These are phyloP conservation scores for Suillus bovinus DNA, from an alignment of 768 basidiomycete species.

Conservation along the genomic window DNA sequence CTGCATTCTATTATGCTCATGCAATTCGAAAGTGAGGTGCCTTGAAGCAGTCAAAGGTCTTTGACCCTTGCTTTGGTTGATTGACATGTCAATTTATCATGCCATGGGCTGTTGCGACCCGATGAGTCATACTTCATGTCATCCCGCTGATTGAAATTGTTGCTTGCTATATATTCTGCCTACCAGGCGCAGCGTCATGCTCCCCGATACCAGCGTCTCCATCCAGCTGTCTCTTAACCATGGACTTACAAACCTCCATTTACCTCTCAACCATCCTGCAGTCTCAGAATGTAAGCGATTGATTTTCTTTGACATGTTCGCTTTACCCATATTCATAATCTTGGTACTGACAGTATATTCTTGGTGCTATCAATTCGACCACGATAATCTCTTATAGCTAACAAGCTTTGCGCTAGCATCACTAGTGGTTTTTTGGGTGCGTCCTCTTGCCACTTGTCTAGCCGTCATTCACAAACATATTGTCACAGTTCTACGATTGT, in stretches of 20 bases:
- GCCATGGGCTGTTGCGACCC: neutral
- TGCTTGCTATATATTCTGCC: neutral
- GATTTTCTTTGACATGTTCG: neutral
- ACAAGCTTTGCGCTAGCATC: neutral
- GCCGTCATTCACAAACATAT: neutral
- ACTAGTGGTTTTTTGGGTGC: neutral
- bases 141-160: no score
- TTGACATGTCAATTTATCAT: neutral
- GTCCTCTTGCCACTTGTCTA: neutral
- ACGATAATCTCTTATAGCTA: neutral
- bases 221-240: neutral
- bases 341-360: neutral
- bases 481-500: neutral
- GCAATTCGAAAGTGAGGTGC: neutral
- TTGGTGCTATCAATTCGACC: neutral
- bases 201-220: neutral
- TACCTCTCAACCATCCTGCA: neutral
- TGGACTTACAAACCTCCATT: neutral
- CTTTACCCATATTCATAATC: neutral
- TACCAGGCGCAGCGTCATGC: neutral
- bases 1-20: neutral
- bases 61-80: neutral
- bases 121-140: neutral
- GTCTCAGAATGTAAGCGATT: neutral
- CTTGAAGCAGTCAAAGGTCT: neutral